Base-by-base conservation (phyloP, 345 rosid species). In the Pugionium dolabratum region DNA sequence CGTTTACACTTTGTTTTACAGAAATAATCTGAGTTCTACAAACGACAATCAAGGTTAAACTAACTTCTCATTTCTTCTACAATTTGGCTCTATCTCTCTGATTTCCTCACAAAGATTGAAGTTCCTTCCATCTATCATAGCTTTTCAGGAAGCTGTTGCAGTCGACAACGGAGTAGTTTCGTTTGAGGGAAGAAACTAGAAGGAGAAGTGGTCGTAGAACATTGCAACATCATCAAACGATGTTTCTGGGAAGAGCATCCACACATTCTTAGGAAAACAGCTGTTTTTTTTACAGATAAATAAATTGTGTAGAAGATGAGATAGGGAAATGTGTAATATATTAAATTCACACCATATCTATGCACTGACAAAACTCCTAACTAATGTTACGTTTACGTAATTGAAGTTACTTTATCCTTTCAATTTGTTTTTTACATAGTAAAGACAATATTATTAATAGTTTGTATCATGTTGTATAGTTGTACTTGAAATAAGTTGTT, bases 241-340 rank as follows among this genome's bases (percentile, higher is more conserved):
- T 64, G 78, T 74, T 89, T 89, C 52, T 89, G 96, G 98, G 63
- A 77, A 66, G 76, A 76, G 64, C 78, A 85, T 75, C 76, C 82
- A 10, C 58, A 66, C 62, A 80, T 91, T 57, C 79, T 85, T 58
- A 67, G 32, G 18, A 18, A 18, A 18, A 18, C 18, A 18, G 18
- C 18, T 18, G 18, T 18, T 18, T 18, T 18, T 18, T 18, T 18
- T 18, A 18, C 18, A 18, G 18, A 18, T 18, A 18, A 18, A 18
- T 18, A 18, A 18, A 18, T 18, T 18, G 18, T 18, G 26, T 45
- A 46, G 56, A 36, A 41, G 29, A 46, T 54, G 64, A 39, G 69
- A 62, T 45, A 3, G 18, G 10, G 62, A 28, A 31, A n/a, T 48
- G 29, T 44, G 55, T 1, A 6, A 54, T 37, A 64, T 65, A 50